Conservation (phyloP, 2,329 filamentous ascomycete species). For the Aspergillus alliaceus region DNA sequence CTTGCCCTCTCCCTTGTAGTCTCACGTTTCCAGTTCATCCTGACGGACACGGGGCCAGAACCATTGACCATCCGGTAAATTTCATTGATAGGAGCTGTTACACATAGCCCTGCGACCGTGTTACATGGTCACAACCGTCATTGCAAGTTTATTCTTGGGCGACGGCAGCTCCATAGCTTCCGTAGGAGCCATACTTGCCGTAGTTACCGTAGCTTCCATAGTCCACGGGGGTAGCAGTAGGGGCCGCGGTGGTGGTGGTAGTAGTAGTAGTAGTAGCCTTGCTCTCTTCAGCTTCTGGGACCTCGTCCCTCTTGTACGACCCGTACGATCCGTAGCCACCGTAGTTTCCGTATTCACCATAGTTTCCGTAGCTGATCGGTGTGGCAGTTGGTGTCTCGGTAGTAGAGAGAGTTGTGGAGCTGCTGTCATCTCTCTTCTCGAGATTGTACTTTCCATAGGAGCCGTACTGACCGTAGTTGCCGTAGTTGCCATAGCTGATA, state of each 20-base stretch:
- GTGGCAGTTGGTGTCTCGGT: too few relatives aligned
- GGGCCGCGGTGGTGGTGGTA: not conserved
- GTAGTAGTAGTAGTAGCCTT: not conserved
- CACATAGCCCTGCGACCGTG: not conserved
- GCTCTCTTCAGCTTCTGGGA: not conserved
- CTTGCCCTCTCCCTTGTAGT: not conserved
- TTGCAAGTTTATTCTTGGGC: not conserved
- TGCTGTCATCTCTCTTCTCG: not conserved
- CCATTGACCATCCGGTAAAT: not conserved
- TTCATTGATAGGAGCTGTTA: not conserved
- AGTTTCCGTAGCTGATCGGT: too few relatives aligned
- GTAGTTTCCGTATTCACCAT: not conserved
- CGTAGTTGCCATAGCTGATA: conserved; percentile 6
- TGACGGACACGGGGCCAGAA: not conserved
- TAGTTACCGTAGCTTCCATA: conserved; percentile 18
- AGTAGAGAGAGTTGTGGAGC: too few relatives aligned
- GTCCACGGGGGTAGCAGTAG: not conserved
- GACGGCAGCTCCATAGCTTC: not conserved
- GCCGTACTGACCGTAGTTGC: conserved; percentile 6
- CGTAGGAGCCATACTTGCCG: conserved; percentile 7
- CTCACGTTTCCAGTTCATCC: not conserved
- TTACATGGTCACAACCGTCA: not conserved
- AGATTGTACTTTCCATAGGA: too few relatives aligned
- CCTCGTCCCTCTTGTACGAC: conserved; percentile 6
- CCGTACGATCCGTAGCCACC: not conserved